phyloP scores from a whole-genome alignment of 129 eudicot genomes.

The Calendula officinalis region DNA sequence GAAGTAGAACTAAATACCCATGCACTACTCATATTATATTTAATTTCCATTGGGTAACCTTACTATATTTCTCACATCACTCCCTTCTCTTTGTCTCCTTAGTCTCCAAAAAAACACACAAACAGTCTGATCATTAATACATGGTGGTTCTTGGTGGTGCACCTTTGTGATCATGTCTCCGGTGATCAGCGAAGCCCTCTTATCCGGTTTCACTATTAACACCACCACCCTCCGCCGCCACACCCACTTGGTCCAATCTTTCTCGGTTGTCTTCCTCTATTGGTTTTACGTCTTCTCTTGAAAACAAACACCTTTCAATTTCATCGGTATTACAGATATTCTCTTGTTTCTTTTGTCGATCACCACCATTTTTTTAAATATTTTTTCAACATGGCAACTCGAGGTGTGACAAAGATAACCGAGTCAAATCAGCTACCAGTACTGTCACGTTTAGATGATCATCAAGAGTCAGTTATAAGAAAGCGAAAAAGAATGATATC shows the following conservation, averaged over 20 bases:
- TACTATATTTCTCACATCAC: constrained; percentile 14
- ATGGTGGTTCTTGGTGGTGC: constrained; percentile 27
- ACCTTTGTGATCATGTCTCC: constrained; percentile 52
- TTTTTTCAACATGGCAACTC: constrained; percentile 31
- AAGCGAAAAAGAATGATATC: constrained; percentile 70
- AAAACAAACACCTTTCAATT: constrained; percentile 4
- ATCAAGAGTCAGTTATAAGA: constrained; percentile 34
- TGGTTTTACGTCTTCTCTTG: constrained; percentile 84
- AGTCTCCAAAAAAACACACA: neutral
- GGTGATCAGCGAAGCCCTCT: constrained; percentile 59
- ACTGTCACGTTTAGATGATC: constrained; percentile 28
- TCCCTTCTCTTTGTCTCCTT: neutral
- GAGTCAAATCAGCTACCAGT: constrained; percentile 26
- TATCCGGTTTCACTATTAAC: constrained; percentile 53
- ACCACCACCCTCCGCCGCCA: constrained; percentile 46
- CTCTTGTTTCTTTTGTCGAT: neutral
- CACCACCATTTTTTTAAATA: constrained; percentile 1
- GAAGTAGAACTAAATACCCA: too few relatives aligned
- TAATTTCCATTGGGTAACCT: constrained; percentile 1
- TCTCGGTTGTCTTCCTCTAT: constrained; percentile 76
- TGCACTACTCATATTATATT: too few relatives aligned
- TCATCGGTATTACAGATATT: neutral
- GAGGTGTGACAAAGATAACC: constrained; percentile 31
- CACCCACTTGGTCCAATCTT: constrained; percentile 61
- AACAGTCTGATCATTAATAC: constrained; percentile 1